Base-by-base conservation (phyloP, 345 rosid genomes). In the Populus tremula region DNA sequence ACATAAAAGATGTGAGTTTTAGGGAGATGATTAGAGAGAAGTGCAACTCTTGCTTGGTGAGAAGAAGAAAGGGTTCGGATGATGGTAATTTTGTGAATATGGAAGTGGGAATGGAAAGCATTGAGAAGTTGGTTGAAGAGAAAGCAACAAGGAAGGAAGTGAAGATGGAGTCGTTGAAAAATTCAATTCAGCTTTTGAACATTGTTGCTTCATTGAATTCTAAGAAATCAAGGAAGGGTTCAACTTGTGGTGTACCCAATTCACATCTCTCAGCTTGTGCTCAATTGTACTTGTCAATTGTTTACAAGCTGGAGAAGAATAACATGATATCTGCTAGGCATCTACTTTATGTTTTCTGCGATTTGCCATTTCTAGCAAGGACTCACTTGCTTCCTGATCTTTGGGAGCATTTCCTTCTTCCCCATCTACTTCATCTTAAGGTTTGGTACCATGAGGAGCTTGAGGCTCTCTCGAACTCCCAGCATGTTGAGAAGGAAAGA, bases 331-430 rank as follows among this genome's bases (percentile, higher is more conserved):
- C 88, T 0, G 87, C 91, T 1, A 71, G 79, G 49, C 93, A 89
- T 75, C 71, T 91, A 73, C 93, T 91, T 36, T 89, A 87, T 77
- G 88, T 88, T 4, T 91, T 91, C 63, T 79, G 78, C 17, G 89
- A 89, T 54, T 82, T 91, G 0, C 93, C 91, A 1, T 86, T 84
- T 69, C 72, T 89, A 21, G 90, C 89, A 0, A 81, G 95, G 71
- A 84, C 90, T 18, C 89, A 85, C 63, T 76, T 91, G 86, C 87
- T 91, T 81, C 88, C 90, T 29, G 91, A 91, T 84, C 81, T 91
- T 13, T 89, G 95, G 95, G 90, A 89, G 61, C 89, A 89, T 81
- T 82, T 89, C 59, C 87, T 89, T 53, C 90, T 89, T 62, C 95
- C 95, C 3, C 95, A 89, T 71, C 89, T 91, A 59, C 92, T 88